Conservation (phyloP, 208 protist genomes). For the Trypanosoma caninum region DNA sequence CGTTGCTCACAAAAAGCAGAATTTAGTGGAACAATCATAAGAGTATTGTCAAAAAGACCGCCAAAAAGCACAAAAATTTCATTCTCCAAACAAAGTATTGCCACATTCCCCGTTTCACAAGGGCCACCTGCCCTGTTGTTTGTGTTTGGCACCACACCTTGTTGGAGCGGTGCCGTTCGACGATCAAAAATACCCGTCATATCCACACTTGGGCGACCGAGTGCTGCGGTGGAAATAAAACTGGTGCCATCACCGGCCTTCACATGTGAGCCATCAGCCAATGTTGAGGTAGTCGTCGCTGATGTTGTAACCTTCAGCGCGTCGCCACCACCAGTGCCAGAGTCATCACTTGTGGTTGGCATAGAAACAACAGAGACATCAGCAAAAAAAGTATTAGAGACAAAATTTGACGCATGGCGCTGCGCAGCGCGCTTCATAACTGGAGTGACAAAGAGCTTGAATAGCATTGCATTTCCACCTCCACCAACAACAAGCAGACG, state of each 20-base stretch:
- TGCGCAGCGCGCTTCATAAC: neutral
- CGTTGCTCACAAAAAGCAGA: slow-evolving; percentile 38
- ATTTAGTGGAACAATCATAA: slow-evolving; percentile 60
- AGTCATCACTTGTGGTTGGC: too few species aligned
- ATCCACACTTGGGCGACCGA: slow-evolving; percentile 46
- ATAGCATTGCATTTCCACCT: slow-evolving; percentile 28
- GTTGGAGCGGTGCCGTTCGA: slow-evolving; percentile 43
- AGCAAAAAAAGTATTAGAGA: neutral
- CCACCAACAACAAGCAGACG: slow-evolving; percentile 40
- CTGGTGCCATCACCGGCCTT: slow-evolving; percentile 1
- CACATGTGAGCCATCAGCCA: too few species aligned
- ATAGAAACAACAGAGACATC: too few species aligned
- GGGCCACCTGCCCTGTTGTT: slow-evolving; percentile 39
- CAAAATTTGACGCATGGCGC: neutral
- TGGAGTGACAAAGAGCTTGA: slow-evolving; percentile 11
- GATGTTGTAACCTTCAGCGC: neutral
- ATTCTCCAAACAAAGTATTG: slow-evolving; percentile 55
- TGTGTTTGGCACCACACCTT: slow-evolving; percentile 50
- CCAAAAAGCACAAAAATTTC: slow-evolving; percentile 74
- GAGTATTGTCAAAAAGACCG: slow-evolving; percentile 82
- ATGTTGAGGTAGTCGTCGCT: neutral
- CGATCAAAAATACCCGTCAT: slow-evolving; percentile 60
- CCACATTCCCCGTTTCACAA: slow-evolving; percentile 47
- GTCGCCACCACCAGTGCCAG: neutral
- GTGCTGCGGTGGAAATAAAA: slow-evolving; percentile 7